Percentiles rank a stretch among this genome's conserved stretches.
Evolutionary conservation across 2,329 filamentous ascomycete genomes (phyloP).

Genomic region (Penicillium brevicompactum): DNA sequence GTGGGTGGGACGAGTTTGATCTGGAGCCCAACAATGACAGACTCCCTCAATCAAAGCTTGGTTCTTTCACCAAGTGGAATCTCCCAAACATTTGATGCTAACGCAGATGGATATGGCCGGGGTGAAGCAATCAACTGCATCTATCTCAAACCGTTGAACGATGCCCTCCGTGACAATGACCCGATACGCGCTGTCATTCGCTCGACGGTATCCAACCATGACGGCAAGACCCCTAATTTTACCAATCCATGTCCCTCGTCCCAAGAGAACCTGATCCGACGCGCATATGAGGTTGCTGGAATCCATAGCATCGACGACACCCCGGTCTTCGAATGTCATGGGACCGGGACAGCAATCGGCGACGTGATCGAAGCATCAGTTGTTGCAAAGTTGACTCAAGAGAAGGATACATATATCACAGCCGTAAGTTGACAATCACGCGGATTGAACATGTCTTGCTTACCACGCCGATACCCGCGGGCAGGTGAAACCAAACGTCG

Average conservation of each 20-base stretch:
- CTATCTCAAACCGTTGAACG: constrained; percentile 49
- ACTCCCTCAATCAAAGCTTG: constrained; percentile 17
- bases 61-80: constrained; percentile 47
- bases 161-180: constrained; percentile 49
- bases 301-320: constrained; percentile 8
- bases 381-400: constrained; percentile 14
- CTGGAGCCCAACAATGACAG: constrained; percentile 28
- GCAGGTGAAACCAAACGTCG: constrained; percentile 31
- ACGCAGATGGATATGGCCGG: constrained; percentile 55
- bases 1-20: constrained; percentile 41
- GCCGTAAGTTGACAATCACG: constrained; percentile 6
- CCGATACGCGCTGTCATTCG: constrained; percentile 38
- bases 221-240: constrained; percentile 30
- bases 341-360: constrained; percentile 21
- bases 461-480: background rate
- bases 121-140: constrained; percentile 52
- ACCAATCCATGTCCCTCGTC: constrained; percentile 16
- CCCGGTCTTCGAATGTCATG: constrained; percentile 24
- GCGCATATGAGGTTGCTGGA: background rate
- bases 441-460: background rate
- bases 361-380: constrained; percentile 18
- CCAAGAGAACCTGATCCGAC: constrained; percentile 8
- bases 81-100: constrained; percentile 51
- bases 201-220: constrained; percentile 30
- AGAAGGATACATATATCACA: constrained; percentile 19